Evolutionary conservation across 306 rosid genomes (phyloP), one percentile per base, ranked within the genome.

Genomic region (Oxytropis ochrocephala): DNA sequence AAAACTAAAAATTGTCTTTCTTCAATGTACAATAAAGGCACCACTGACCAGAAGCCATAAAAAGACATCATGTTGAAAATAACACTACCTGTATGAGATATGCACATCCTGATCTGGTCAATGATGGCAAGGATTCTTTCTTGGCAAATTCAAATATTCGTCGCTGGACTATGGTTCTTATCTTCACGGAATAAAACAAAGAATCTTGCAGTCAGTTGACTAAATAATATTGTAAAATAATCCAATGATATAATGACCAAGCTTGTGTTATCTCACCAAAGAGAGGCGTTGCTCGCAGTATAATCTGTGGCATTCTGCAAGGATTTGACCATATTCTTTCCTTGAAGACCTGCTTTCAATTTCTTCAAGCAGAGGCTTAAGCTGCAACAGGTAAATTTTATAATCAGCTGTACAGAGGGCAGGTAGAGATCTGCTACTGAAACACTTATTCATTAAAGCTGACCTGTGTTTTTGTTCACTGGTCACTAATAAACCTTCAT

Each of bases 91-190:
- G 97, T 84, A 91, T 81, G 72, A 95, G 90, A 82, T 95, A 91
- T 48, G 96, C 96, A 83, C 99, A 95, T 49, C 99, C 99, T 60
- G 99, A 95, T 87, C 99, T 87, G 73, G 97, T 85, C 85, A 95
- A 77, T 13, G 96, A 91, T 64, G 99, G 95, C 85, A 95, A 84
- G 41, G 92, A 82, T 83, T 95, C 99, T 67, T 91, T 95, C 97
- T 95, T 95, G 75, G 96, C 67, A 47, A 91, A 95, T 68, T 91
- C 99, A 32, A 89, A 87, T 87, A 95, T 89, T 43, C 99, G 84
- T 75, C 86, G 92, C 67, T 95, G 89, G 57, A 95, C 99, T 67
- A 91, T 95, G 58, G 85, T 85, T 80, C 84, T 89, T 66, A 95
- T 83, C 99, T 95, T 62, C 65, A 87, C 14, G 76, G 69, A 56